Conservation (phyloP, 2,329 filamentous ascomycete species). For the Ophiostoma montium region DNA sequence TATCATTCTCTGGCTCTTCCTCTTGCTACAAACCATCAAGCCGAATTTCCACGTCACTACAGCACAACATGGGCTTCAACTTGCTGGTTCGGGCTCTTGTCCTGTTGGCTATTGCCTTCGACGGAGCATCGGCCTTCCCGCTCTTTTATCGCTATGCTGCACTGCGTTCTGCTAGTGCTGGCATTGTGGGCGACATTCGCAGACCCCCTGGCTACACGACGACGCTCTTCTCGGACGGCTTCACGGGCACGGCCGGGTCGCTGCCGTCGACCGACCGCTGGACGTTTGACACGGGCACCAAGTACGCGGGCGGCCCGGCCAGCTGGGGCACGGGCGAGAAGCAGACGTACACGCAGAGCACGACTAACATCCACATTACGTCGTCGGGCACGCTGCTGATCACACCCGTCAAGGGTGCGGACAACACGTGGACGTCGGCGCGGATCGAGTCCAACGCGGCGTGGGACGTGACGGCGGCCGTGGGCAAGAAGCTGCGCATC, state of each 20-base stretch:
- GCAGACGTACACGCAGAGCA: constrained; percentile 28
- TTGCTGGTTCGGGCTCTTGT: constrained; percentile 1
- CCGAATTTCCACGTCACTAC: no score
- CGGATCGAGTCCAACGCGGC: constrained; percentile 26
- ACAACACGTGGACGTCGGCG: constrained; percentile 27
- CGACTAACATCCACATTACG: constrained; percentile 27
- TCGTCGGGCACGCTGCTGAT: constrained; percentile 23
- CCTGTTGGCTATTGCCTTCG: constrained; percentile 4
- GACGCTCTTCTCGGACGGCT: constrained; percentile 16
- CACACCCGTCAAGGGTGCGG: constrained; percentile 16
- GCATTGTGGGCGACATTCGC: constrained; percentile 7
- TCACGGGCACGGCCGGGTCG: constrained; percentile 18
- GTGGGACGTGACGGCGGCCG: constrained; percentile 22
- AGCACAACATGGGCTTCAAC: constrained; percentile 1
- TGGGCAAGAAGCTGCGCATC: constrained; percentile 23
- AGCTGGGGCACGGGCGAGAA: constrained; percentile 36
- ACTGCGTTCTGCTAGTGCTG: constrained; percentile 4
- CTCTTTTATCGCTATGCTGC: constrained; percentile 5
- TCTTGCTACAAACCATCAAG: no score
- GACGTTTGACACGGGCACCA: constrained; percentile 29
- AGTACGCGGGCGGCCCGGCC: constrained; percentile 29
- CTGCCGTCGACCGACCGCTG: constrained; percentile 27
- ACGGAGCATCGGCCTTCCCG: constrained; percentile 4
- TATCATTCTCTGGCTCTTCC: no score
- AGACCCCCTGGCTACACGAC: constrained; percentile 19